A percentile compares a stretch with the other conserved stretches of the same genome.
These are phyloP conservation scores for Fusarium torulosum DNA, from an alignment of 2,329 filamentous ascomycete species.

Conservation along the genomic window DNA sequence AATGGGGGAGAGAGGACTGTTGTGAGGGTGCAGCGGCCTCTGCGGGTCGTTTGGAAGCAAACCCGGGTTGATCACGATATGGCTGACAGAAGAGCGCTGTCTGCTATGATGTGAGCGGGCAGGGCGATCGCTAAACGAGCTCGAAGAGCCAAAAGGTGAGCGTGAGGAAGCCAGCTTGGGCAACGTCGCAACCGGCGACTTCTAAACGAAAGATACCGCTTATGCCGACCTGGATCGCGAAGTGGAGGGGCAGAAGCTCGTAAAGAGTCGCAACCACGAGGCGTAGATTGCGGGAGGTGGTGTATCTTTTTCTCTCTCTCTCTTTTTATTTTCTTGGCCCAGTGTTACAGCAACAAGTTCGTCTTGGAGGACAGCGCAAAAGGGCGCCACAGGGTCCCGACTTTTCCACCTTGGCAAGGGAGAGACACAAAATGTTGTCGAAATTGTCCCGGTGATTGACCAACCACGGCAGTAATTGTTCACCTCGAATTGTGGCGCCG, in stretches of 20 bases:
- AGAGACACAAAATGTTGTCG: constrained; percentile 20
- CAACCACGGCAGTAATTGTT: constrained; percentile 13
- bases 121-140: constrained; percentile 64
- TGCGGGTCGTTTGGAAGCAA: constrained; percentile 51
- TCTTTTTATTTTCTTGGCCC: constrained; percentile 5
- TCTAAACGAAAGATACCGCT: constrained; percentile 26
- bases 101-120: constrained; percentile 64
- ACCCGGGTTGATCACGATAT: constrained; percentile 48
- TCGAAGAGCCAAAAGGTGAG: constrained; percentile 65
- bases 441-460: constrained; percentile 8
- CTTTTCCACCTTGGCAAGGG: constrained; percentile 43
- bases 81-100: constrained; percentile 61
- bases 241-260: constrained; percentile 15
- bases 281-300: constrained; percentile 18
- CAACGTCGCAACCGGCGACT: constrained; percentile 45
- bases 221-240: constrained; percentile 17
- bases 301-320: constrained; percentile 2
- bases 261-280: constrained; percentile 30
- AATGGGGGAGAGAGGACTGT: constrained; percentile 63
- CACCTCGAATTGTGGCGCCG: constrained; percentile 36
- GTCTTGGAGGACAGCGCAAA: constrained; percentile 14
- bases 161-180: constrained; percentile 65
- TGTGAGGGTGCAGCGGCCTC: constrained; percentile 47
- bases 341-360: constrained; percentile 24
- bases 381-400: constrained; percentile 30